phyloP scores from a whole-genome alignment of 2,329 filamentous ascomycete species.

The Calycina herbarum region DNA sequence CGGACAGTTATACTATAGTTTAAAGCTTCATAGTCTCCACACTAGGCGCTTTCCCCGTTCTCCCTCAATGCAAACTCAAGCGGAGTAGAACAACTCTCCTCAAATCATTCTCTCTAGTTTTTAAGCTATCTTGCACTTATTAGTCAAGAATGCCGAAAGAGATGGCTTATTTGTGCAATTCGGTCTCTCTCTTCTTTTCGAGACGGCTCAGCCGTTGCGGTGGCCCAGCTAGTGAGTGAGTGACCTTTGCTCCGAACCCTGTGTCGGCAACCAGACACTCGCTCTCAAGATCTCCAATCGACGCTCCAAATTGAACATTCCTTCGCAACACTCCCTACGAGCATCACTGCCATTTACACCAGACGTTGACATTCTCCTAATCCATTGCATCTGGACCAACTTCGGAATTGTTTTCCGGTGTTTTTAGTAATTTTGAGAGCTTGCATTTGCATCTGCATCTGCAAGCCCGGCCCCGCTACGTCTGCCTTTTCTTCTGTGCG shows the following conservation, averaged over 20 bases:
- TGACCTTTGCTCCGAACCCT: constrained; percentile 12
- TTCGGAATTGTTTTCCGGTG: neutral
- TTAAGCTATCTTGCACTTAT: neutral
- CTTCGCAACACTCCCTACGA: constrained; percentile 14
- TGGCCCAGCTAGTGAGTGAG: neutral
- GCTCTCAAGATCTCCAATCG: neutral
- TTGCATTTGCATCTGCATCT: constrained; percentile 2
- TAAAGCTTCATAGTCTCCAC: neutral
- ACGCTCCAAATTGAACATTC: constrained; percentile 28
- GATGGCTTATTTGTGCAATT: neutral
- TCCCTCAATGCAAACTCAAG: neutral
- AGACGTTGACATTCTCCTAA: neutral
- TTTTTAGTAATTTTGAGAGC: constrained; percentile 9
- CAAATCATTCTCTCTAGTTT: neutral
- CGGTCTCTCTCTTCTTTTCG: neutral
- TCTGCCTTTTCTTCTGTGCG: constrained; percentile 27
- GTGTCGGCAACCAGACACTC: neutral
- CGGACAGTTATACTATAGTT: neutral
- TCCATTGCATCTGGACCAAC: neutral
- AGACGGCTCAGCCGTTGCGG: neutral
- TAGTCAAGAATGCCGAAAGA: neutral
- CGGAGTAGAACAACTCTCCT: neutral
- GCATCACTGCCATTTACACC: constrained; percentile 4
- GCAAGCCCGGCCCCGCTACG: constrained; percentile 24
- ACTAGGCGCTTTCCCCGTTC: neutral